Base-by-base conservation (phyloP, 1,284 basidiomycete species). In the Ustilago bromivora region DNA sequence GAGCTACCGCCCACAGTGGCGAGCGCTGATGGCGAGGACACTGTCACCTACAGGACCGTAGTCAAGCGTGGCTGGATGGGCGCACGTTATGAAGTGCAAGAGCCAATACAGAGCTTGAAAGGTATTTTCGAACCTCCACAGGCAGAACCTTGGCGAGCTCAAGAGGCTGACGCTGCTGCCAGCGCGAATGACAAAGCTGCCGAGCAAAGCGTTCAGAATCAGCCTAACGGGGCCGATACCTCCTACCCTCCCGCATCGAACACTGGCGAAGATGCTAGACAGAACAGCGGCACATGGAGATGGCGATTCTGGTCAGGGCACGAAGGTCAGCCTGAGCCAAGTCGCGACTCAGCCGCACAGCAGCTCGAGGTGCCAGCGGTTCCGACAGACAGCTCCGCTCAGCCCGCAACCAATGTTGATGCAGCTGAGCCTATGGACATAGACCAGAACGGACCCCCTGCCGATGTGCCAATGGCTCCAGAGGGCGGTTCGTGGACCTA, bases 11-110 rank as follows among this genome's bases (percentile, higher is more conserved):
- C n/a, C 13, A 6, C 32, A 15, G 41, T 32, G 12, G 23, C 31
- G 0, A 51, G 19, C 4, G 36, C n/a, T 9, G 40, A 71, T 3
- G 57, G 32, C 31, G 53, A 71, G 10, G 34, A 54, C 23, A 70
- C 75, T 1, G 49, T 76, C 36, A 77, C 63, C 1, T 70, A 73
- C 64, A 47, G 67, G 15, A 77, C 71, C 2, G 66, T 78, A 0
- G 52, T 64, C 43, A 78, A 78, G 49, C 71, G 76, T n/a, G 76
- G 76, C 36, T 78, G 76, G 76, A 66, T 78, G 58, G 76, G 76
- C 10, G 64, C 61, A 4, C 57, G 67, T 0, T 78, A 78, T 47
- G 71, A 78, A 51, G 76, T 78, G 31, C 64, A 78, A 23, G 76
- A 74, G 34, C 71, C 64, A 3, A 38, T 74, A 0, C 32, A 54